Base-by-base conservation (phyloP, 495 filamentous ascomycete genomes). In the Xylaria intraflava region DNA sequence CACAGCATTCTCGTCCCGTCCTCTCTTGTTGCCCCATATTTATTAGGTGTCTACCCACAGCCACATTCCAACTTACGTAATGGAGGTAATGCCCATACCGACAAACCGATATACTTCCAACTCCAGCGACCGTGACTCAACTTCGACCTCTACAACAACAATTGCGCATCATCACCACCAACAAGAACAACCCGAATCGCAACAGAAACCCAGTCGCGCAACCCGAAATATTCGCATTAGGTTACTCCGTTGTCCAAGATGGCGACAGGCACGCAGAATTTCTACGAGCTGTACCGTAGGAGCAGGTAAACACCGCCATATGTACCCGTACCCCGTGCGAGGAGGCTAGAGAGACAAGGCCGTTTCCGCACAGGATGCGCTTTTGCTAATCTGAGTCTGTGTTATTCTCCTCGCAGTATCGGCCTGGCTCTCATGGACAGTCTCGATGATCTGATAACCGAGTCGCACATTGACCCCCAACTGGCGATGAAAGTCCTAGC, bases 241-340 rank as follows among this genome's bases (percentile, higher is more conserved):
- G 10, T 22, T 17, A 19, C 20, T 14, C 43, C 0, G 16, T 22
- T 36, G 27, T 26, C 50, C 58, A 58, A 59, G 49, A 66, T 66
- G 64, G 64, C 64, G 4, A 49, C 69, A 22, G 56, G 41, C 14
- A 51, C 51, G 16, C 69, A 75, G 57, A 75, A 80, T 55, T 96
- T 88, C 72, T 97, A 96, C 69, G 93, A 98, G 80, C 82, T 98
- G 58, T 98, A 98, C 69, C 89, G 91, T 60, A 87, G 90, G 74
- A 93, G 89, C 83, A 95, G 89, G 90, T 95, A 88, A 30, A 17
- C 67, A 70, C 58, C 57, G 49, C 31, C 50, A 48, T 39, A 55
- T 48, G 11, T 26, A 7, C n/a, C 35, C 35, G 31, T 31, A 17
- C 45, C n/a, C 7, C 17, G 6, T 9, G 43, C 17, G 6, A 2